Evolutionary conservation across 768 basidiomycete species (phyloP).

Genomic region (Kwoniella dejecticola): DNA sequence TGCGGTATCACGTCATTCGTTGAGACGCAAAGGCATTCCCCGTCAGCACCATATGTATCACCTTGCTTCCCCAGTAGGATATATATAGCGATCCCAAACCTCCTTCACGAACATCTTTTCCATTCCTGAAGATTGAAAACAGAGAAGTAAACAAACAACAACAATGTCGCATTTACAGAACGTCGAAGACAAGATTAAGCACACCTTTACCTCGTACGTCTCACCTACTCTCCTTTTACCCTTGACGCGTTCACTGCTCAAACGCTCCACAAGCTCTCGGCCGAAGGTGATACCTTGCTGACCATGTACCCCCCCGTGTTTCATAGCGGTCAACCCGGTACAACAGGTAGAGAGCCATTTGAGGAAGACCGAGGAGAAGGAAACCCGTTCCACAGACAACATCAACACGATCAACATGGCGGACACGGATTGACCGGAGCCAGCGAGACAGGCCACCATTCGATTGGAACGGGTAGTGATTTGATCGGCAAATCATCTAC

Average conservation of each 20-base stretch:
- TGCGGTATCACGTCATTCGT: constrained; percentile 1
- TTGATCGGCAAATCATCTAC: constrained; percentile 8
- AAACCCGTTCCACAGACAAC: constrained; percentile 7
- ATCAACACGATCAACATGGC: neutral
- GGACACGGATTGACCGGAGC: constrained; percentile 8
- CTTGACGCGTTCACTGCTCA: too few species aligned
- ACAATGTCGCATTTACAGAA: constrained; percentile 19
- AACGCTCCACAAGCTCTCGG: too few species aligned
- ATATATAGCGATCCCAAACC: constrained; percentile 3
- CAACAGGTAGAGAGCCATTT: constrained; percentile 48
- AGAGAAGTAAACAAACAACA: constrained; percentile 2
- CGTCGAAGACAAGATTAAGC: constrained; percentile 9
- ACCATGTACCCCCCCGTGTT: too few species aligned
- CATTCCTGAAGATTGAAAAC: neutral
- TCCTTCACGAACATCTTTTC: neutral
- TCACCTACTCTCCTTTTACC: too few species aligned
- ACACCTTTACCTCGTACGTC: constrained; percentile 28
- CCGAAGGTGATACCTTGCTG: too few species aligned
- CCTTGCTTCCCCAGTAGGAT: neutral
- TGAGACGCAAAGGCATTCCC: neutral
- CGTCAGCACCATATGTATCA: neutral
- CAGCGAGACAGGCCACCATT: constrained; percentile 4
- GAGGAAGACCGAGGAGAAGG: constrained; percentile 26
- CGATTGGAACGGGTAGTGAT: constrained; percentile 1
- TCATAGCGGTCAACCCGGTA: constrained; percentile 40